Base-by-base conservation (phyloP, 345 rosid species). In the Eucalyptus erythrocorys region DNA sequence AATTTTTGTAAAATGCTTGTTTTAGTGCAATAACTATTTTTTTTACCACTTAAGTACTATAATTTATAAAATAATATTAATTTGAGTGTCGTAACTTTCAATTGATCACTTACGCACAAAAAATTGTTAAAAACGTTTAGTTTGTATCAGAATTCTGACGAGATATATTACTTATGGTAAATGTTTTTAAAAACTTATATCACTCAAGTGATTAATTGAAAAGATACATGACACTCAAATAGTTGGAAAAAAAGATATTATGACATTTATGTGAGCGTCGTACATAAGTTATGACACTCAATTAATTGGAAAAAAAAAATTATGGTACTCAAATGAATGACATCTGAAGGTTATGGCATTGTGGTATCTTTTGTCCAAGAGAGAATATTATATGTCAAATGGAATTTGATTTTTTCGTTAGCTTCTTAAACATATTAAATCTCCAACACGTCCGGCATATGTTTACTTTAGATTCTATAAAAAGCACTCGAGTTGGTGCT, bases 251-350 rank as follows among this genome's bases (percentile, higher is more conserved):
- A 55, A 55, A 55, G 5, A 55, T 4, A 12, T 55, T 21, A 55
- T 8, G 61, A 19, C 27, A 21, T 27, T 24, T 24, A 55, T 8
- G 13, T 1, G 13, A 55, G 61, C 3, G 0, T 55, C 0, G 0
- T 55, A 55, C 30, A 24, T 55, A 55, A 55, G 27, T 55, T 55
- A 22, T 55, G 3, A 24, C 27, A 55, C 30, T 55, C 61, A 55
- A 55, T 12, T 55, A 55, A 55, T 55, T 55, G 12, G 1, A 55
- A 53, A 21, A 51, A 49, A 21, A 55, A 24, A 55, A 9, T 24
- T 55, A 55, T 55, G 61, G 0, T 55, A 24, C 61, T 55, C 13
- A 55, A 55, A 30, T 0, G 10, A 24, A 26, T 55, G 6, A 9
- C 30, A 24, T 55, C 5, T 24, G 0, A 22, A 55, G 10, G 61